Percentiles rank a stretch among this genome's conserved stretches.
phyloP scores from a whole-genome alignment of 2,329 filamentous ascomycete species.

The Graphium sp. region DNA sequence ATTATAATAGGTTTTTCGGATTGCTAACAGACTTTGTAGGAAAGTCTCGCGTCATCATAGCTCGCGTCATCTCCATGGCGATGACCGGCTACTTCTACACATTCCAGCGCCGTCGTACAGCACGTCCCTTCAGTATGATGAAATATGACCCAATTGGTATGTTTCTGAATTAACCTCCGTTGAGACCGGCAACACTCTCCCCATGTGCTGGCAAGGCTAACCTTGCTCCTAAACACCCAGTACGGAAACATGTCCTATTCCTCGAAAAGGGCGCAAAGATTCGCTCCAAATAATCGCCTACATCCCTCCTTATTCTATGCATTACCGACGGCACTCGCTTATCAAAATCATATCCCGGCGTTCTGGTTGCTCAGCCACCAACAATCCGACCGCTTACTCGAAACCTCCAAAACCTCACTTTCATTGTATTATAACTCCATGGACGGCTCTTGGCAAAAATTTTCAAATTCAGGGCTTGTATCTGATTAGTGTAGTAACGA shows the following conservation, averaged over 20 bases:
- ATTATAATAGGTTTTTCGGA: neutral
- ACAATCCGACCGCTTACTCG: too few relatives aligned
- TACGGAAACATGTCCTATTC: slow-evolving; percentile 90
- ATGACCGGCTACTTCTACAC: slow-evolving; percentile 97
- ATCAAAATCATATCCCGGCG: too few relatives aligned
- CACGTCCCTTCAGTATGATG: slow-evolving; percentile 84
- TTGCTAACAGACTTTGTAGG: slow-evolving; percentile 26
- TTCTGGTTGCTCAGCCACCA: too few relatives aligned
- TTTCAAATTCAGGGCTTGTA: too few relatives aligned
- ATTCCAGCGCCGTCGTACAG: slow-evolving; percentile 62
- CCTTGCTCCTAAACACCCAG: slow-evolving; percentile 22
- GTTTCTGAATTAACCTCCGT: slow-evolving; percentile 5
- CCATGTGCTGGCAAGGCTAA: neutral
- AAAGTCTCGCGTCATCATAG: slow-evolving; percentile 83
- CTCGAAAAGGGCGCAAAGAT: slow-evolving; percentile 80
- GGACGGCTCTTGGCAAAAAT: too few relatives aligned
- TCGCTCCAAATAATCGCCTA: too few relatives aligned
- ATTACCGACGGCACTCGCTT: too few relatives aligned
- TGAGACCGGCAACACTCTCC: neutral
- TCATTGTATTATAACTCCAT: too few relatives aligned
- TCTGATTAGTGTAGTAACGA: too few relatives aligned
- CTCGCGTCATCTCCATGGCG: slow-evolving; percentile 94
- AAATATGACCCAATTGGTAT: slow-evolving; percentile 96
- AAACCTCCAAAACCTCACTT: too few relatives aligned
- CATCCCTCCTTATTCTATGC: too few relatives aligned